phyloP scores from a whole-genome alignment of 1,284 basidiomycete genomes.

The Puccinia novopanici region DNA sequence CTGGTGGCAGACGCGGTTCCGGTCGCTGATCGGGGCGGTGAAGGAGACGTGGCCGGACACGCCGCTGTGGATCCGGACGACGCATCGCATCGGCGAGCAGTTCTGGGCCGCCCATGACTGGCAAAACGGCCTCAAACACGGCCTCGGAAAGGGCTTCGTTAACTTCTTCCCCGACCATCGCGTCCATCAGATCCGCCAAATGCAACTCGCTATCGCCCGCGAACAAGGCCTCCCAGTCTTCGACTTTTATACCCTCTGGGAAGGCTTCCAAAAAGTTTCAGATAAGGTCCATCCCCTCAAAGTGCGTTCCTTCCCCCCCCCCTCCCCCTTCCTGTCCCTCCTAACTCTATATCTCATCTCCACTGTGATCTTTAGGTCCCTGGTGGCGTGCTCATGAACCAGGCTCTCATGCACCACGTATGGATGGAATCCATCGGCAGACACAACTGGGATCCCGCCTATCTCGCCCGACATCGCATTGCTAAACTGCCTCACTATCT shows the following conservation, averaged over 20 bases:
- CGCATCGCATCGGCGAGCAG: constrained; percentile 55
- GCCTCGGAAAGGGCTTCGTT: constrained; percentile 51
- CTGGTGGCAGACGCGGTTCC: constrained; percentile 55
- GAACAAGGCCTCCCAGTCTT: constrained; percentile 53
- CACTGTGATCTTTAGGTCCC: too few relatives aligned
- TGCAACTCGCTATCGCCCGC: constrained; percentile 54
- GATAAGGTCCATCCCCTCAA: constrained; percentile 54
- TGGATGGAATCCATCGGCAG: constrained; percentile 55
- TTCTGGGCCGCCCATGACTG: constrained; percentile 45
- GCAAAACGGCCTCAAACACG: constrained; percentile 43
- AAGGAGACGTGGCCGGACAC: constrained; percentile 54
- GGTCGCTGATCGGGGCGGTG: constrained; percentile 52
- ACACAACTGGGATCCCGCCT: constrained; percentile 51
- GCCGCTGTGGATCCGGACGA: constrained; percentile 54
- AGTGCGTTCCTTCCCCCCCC: constrained; percentile 20
- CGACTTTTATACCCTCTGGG: constrained; percentile 56
- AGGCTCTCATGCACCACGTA: constrained; percentile 55
- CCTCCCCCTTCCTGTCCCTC: background rate
- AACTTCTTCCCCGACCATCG: constrained; percentile 56
- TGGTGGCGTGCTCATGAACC: constrained; percentile 53
- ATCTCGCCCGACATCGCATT: background rate
- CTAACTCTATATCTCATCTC: too few relatives aligned
- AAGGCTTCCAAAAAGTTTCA: constrained; percentile 55
- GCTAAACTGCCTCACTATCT: constrained; percentile 3
- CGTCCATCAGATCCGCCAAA: constrained; percentile 55